Evolutionary conservation across 1,284 basidiomycete species (phyloP), one percentile per base, ranked within the genome.

Genomic region (Gymnopus androsaceus): DNA sequence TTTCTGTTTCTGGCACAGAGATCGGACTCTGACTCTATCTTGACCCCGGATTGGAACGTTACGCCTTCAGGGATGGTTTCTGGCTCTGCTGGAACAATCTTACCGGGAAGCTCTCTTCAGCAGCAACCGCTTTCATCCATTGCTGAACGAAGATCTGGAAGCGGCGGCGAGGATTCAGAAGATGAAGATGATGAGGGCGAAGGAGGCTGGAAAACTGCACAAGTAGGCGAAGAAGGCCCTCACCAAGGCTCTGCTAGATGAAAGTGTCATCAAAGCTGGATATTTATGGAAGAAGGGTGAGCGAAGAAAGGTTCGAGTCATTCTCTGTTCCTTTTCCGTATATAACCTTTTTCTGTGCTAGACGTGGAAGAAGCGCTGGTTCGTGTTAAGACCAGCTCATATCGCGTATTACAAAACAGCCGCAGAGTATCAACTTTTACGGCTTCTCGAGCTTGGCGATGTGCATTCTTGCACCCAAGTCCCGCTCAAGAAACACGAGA

Each of bases 301-400:
- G 73, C 84, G 94, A 60, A 81, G 97, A 72, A 98, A 98, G 88
- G 94, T 94, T 63, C 59, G 81, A 71, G 38, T 59, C 21, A 9
- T 60, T 52, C 47, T 46, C 55, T 47, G 45, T 58, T 52, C 56
- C 4, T 45, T 58, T 55, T 55, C 57, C 44, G 23, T 19, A 56
- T 56, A 27, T 23, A n/a, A 36, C 51, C 51, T 31, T 44, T 40
- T 56, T 21, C 51, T 46, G n/a, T 28, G 44, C 48, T 67, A 97
- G 93, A 94, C 89, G 1, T 99, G 96, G 96, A 98, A 98, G 80
- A 95, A 95, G 76, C 84, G 96, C 34, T 99, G 96, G 96, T 99
- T 98, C 65, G 97, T 99, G 0, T 76, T 99, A 57, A 84, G 96
- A 14, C 85, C 92, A 0, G 91, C 90, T 15, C 93, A 95, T 70